These are phyloP conservation scores for Keithomyces neogunnii DNA, from an alignment of 2,329 filamentous ascomycete species.

Conservation along the genomic window DNA sequence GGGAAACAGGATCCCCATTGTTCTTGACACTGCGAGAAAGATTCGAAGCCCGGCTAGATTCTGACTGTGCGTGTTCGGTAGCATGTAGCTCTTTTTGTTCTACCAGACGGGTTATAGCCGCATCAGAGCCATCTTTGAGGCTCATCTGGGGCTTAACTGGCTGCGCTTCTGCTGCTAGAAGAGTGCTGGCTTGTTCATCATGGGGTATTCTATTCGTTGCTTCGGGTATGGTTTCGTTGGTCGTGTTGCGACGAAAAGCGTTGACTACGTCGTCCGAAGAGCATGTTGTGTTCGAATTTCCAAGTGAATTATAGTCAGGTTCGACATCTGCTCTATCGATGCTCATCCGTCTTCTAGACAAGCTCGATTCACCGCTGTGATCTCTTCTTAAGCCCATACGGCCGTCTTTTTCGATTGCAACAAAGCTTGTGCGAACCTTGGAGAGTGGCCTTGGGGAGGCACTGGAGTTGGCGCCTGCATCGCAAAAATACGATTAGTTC, in stretches of 20 bases:
- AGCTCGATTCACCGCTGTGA: conserved; percentile 28
- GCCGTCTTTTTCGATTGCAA: conserved; percentile 61
- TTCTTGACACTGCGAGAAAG: neutral
- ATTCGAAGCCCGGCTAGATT: neutral
- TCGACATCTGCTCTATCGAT: conserved; percentile 22
- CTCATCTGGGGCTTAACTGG: neutral
- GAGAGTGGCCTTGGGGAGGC: conserved; percentile 59
- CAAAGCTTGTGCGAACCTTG: conserved; percentile 67
- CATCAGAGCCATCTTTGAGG: neutral
- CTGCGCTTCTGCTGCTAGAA: conserved; percentile 4
- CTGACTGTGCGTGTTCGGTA: neutral
- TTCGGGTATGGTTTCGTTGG: conserved; percentile 33
- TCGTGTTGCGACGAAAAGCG: conserved; percentile 14
- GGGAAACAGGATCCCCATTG: too few relatives aligned
- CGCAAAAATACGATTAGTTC: conserved; percentile 14
- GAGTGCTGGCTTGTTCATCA: conserved; percentile 13
- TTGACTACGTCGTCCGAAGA: conserved; percentile 16
- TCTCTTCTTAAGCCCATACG: conserved; percentile 42
- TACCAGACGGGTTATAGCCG: neutral
- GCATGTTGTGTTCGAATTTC: conserved; percentile 23
- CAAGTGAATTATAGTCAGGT: conserved; percentile 25
- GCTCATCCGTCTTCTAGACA: conserved; percentile 27
- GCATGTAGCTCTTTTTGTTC: neutral
- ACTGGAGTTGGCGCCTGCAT: conserved; percentile 24
- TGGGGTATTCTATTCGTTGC: conserved; percentile 25